Evolutionary conservation across 2,329 filamentous ascomycete genomes (phyloP).

Genomic region (Apiospora malaysiana): DNA sequence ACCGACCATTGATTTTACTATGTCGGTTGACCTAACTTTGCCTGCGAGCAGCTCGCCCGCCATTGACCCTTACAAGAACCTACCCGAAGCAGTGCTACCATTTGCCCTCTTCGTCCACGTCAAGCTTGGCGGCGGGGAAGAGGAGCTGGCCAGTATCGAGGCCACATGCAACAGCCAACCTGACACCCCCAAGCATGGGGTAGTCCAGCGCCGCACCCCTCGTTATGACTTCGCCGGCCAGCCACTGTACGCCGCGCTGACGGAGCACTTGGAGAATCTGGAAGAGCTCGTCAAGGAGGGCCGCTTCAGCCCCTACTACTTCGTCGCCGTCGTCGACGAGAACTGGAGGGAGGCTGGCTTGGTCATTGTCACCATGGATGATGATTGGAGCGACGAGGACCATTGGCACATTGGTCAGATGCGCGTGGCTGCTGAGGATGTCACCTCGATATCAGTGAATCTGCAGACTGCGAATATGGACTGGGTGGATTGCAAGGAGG

Average conservation of each 20-base stretch:
- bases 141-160: constrained; percentile 9
- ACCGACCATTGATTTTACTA: neutral
- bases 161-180: neutral
- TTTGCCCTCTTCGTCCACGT: constrained; percentile 17
- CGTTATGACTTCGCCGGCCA: constrained; percentile 1
- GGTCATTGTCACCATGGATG: neutral
- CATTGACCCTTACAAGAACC: constrained; percentile 1
- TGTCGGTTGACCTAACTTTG: neutral
- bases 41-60: neutral
- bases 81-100: neutral
- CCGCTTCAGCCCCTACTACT: constrained; percentile 5
- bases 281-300: neutral
- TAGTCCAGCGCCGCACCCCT: neutral
- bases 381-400: neutral
- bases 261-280: neutral
- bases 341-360: neutral
- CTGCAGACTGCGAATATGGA: neutral
- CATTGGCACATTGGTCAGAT: neutral
- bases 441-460: neutral
- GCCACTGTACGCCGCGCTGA: neutral
- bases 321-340: neutral
- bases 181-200: neutral
- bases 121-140: neutral
- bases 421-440: neutral
- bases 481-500: neutral